These are phyloP conservation scores for Plasmodium reichenowi DNA, from an alignment of 169 alveolate species.

Conservation along the genomic window DNA sequence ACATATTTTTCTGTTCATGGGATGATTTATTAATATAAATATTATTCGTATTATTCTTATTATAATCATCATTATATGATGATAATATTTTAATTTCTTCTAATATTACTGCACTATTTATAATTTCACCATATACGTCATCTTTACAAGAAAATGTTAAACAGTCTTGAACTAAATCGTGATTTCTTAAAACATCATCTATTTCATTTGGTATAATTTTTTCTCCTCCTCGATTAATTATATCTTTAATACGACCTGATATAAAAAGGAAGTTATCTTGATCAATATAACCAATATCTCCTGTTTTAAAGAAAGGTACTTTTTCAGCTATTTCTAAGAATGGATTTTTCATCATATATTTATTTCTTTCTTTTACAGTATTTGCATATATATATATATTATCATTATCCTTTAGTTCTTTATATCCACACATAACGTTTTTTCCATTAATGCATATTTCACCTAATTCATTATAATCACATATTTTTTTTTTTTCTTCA, in stretches of 20 bases:
- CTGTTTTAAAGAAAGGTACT: slow-evolving; percentile 67
- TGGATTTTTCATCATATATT: slow-evolving; percentile 37
- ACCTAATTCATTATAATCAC: slow-evolving; percentile 50
- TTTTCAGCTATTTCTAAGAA: slow-evolving; percentile 24
- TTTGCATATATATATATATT: slow-evolving; percentile 55
- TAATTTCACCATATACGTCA: slow-evolving; percentile 65
- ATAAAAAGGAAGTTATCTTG: slow-evolving; percentile 58
- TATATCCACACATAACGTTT: slow-evolving; percentile 60
- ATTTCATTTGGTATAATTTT: slow-evolving; percentile 67
- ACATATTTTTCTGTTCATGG: not conserved
- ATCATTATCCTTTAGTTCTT: slow-evolving; percentile 64
- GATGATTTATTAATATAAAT: not conserved
- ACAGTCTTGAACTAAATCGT: slow-evolving; percentile 30
- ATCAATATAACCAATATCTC: slow-evolving; percentile 72
- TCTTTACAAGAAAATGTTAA: slow-evolving; percentile 30
- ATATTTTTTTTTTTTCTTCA: slow-evolving; percentile 31
- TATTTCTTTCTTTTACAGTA: slow-evolving; percentile 18
- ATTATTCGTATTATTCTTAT: not conserved
- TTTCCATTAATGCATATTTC: slow-evolving; percentile 73
- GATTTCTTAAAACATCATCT: slow-evolving; percentile 41
- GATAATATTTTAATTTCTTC: slow-evolving; percentile 2
- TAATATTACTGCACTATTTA: slow-evolving; percentile 48
- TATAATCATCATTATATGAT: not conserved
- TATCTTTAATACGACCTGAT: slow-evolving; percentile 65
- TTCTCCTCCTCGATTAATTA: slow-evolving; percentile 74